These are phyloP conservation scores for Termitomyces sp. DNA, from an alignment of 768 basidiomycete species.

Conservation along the genomic window DNA sequence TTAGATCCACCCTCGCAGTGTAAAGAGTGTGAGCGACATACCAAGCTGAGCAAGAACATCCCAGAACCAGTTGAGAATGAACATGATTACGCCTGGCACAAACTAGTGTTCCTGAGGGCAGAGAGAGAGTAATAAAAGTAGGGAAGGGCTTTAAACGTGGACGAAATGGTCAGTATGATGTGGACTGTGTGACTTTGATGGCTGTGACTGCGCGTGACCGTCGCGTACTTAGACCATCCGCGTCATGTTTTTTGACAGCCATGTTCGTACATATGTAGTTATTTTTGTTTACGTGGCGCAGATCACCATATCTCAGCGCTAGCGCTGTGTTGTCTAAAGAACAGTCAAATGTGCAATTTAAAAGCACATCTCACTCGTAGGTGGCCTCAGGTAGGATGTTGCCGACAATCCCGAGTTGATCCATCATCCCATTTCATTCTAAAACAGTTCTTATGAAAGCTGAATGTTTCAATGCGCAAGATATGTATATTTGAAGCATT, in stretches of 20 bases:
- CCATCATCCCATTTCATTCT: too few species aligned
- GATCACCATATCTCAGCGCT: not conserved
- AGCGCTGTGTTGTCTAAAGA: not conserved
- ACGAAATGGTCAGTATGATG: conserved; percentile 9
- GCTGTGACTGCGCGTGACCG: conserved; percentile 8
- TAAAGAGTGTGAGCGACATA: conserved; percentile 35
- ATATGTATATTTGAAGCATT: not conserved
- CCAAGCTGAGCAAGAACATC: conserved; percentile 93
- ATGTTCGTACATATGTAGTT: not conserved
- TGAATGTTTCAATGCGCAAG: not conserved
- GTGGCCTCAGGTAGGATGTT: not conserved
- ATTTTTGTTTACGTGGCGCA: not conserved
- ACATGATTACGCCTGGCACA: conserved; percentile 47
- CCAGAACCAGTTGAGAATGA: conserved; percentile 95
- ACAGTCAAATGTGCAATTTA: not conserved
- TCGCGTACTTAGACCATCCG: not conserved
- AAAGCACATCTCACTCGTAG: not conserved
- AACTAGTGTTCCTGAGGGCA: conserved; percentile 16
- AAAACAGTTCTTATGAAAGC: not conserved
- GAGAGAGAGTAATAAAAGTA: conserved; percentile 11
- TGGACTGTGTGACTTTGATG: conserved; percentile 16
- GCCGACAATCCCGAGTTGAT: too few species aligned
- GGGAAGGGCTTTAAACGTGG: conserved; percentile 12
- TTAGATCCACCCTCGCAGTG: not conserved
- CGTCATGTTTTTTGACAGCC: too few species aligned